Evolutionary conservation across 139 green algal species (phyloP), one percentile per base, ranked within the genome.

Genomic region (Chlamydomonas sphaeroides): DNA sequence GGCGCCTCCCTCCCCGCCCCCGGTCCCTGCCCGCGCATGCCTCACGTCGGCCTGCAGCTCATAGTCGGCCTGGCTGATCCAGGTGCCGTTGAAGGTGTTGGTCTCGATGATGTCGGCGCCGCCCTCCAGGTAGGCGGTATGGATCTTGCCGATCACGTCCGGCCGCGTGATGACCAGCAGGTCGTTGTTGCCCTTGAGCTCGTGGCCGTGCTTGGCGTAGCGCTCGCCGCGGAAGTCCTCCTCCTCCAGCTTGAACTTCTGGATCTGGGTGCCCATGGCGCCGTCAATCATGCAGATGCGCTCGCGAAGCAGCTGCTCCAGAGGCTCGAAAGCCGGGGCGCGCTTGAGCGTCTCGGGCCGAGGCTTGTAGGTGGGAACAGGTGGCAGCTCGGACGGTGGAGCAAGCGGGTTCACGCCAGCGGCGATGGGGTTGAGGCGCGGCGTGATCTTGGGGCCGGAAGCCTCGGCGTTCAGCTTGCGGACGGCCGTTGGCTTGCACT

Each of bases 171-270:
- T 88, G 57, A 99, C 95, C 79, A 99, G 90, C 39, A 99, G 30
- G 83, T 99, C 97, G 83, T 99, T 99, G 93, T 99, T 98, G 78
- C 97, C 97, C 92, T 98, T 98, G 21, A 99, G 94, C 88, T 99
- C 96, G 80, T 96, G 76, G 3, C 72, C 62, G 86, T 99, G 97
- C 72, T 93, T 76, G 38, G 61, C 81, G 67, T 92, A 96, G 76
- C 88, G 83, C 48, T 96, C 91, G 7, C 91, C 92, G 0, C 94
- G 71, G 92, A 97, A 99, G 91, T 99, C 97, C 49, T 89, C 91
- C 92, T 99, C 97, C 65, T 91, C n/a, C 76, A 99, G 94, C 90
- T 93, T 96, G 89, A 92, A 94, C 39, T 84, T 84, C 89, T 97
- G 95, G 61, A 98, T 95, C 92, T 83, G 76, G 32, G 96, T 99